Evolutionary conservation across 2,329 filamentous ascomycete genomes (phyloP).

Genomic region (Beauveria asiatica): DNA sequence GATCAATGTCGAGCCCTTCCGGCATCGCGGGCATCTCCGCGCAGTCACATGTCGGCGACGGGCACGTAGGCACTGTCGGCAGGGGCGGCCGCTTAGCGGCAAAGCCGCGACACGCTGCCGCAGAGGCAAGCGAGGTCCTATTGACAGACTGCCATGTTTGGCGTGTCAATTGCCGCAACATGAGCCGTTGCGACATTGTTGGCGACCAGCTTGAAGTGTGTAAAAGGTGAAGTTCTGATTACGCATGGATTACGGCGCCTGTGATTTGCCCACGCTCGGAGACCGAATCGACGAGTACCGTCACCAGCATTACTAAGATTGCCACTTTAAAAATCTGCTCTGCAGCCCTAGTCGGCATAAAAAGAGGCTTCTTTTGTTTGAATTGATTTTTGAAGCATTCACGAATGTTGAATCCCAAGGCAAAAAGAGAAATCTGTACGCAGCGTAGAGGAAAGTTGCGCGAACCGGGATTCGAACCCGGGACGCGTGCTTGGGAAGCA

Average conservation of each 20-base stretch:
- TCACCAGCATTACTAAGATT: slow-evolving; percentile 8
- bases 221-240: slow-evolving; percentile 2
- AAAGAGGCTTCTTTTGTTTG: no score
- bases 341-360: neutral
- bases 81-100: slow-evolving; percentile 24
- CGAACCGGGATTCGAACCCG: slow-evolving; percentile 13
- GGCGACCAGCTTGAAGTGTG: neutral
- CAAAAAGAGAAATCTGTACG: neutral
- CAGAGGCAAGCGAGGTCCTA: neutral
- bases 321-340: neutral
- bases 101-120: neutral
- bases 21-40: slow-evolving; percentile 57
- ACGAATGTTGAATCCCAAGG: no score
- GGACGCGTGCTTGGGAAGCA: slow-evolving; percentile 13
- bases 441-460: slow-evolving; percentile 11
- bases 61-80: slow-evolving; percentile 50
- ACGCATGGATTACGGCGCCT: slow-evolving; percentile 5
- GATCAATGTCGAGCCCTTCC: slow-evolving; percentile 65
- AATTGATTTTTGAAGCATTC: no score
- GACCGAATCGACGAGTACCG: slow-evolving; percentile 9
- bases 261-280: slow-evolving; percentile 11
- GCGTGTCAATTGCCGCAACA: slow-evolving; percentile 6
- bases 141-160: neutral
- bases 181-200: slow-evolving; percentile 5
- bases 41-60: slow-evolving; percentile 68